Evolutionary conservation across 805 yeast genomes (phyloP).

Genomic region (Candida maris): DNA sequence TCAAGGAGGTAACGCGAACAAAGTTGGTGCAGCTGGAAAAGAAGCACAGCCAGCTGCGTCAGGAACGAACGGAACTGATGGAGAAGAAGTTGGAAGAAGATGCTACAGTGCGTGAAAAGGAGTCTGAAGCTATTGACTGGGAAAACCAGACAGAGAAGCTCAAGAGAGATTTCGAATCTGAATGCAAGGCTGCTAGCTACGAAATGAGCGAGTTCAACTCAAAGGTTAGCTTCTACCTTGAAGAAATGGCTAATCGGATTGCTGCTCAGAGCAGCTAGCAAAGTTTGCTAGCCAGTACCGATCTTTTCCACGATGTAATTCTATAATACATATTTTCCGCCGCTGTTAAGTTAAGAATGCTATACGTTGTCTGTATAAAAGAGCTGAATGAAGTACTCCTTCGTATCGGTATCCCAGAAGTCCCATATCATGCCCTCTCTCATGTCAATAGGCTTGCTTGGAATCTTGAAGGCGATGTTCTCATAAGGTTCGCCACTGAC

Average conservation of each 20-base stretch:
- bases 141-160: constrained; percentile 33
- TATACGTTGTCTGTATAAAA: constrained; percentile 36
- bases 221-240: constrained; percentile 51
- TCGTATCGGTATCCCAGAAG: constrained; percentile 68
- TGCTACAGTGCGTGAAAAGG: constrained; percentile 34
- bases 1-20: constrained; percentile 30
- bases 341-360: constrained; percentile 1
- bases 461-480: constrained; percentile 71
- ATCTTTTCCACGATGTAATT: background rate
- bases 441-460: constrained; percentile 49
- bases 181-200: constrained; percentile 48
- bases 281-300: too few species aligned
- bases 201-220: constrained; percentile 54
- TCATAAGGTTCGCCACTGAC: constrained; percentile 91
- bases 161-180: constrained; percentile 45
- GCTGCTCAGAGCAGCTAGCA: constrained; percentile 1
- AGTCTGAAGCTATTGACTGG: constrained; percentile 22
- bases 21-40: constrained; percentile 41
- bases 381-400: constrained; percentile 68
- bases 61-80: constrained; percentile 45
- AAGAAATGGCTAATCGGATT: constrained; percentile 42
- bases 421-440: constrained; percentile 53
- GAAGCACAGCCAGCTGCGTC: constrained; percentile 41
- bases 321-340: too few species aligned
- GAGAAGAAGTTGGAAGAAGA: constrained; percentile 46